Percentiles rank a stretch among this genome's conserved stretches.
Conservation (phyloP, 116 monocot genomes). For the Trichopus zeylanicus region DNA sequence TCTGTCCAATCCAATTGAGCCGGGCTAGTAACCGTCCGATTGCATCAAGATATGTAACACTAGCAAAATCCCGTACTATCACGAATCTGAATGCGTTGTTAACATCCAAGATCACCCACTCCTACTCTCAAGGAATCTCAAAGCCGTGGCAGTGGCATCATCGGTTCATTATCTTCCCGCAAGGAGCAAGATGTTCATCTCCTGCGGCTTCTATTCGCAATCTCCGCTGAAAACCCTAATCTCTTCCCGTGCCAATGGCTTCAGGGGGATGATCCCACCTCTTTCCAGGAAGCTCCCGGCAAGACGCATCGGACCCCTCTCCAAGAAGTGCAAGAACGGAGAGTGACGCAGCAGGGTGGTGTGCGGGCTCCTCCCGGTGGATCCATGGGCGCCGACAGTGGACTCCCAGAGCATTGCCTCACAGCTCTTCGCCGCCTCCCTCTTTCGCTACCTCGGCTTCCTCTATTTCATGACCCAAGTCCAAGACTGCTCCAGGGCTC, state of each 20-base stretch:
- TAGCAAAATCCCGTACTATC: too few relatives aligned
- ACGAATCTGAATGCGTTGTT: too few relatives aligned
- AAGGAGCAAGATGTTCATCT: conserved; percentile 2
- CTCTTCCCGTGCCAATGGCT: background rate
- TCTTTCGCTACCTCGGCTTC: conserved; percentile 90
- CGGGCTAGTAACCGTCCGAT: too few relatives aligned
- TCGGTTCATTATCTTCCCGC: too few relatives aligned
- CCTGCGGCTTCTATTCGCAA: background rate
- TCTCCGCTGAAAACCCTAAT: background rate
- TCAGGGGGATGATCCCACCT: background rate
- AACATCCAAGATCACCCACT: too few relatives aligned
- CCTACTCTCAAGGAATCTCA: too few relatives aligned
- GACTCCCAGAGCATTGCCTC: conserved; percentile 88
- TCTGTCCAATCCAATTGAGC: too few relatives aligned
- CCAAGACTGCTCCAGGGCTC: conserved; percentile 80
- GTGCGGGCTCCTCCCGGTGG: conserved; percentile 51
- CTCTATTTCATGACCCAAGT: conserved; percentile 90
- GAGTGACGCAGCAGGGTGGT: background rate
- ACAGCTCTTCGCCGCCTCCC: conserved; percentile 85
- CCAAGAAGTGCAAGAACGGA: background rate
- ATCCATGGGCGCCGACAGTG: conserved; percentile 84
- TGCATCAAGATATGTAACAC: too few relatives aligned
- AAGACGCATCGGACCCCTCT: background rate
- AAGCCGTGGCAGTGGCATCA: too few relatives aligned
- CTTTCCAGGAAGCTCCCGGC: background rate